phyloP scores from a whole-genome alignment of 768 basidiomycete genomes.

The Pulveroboletus ravenelii region DNA sequence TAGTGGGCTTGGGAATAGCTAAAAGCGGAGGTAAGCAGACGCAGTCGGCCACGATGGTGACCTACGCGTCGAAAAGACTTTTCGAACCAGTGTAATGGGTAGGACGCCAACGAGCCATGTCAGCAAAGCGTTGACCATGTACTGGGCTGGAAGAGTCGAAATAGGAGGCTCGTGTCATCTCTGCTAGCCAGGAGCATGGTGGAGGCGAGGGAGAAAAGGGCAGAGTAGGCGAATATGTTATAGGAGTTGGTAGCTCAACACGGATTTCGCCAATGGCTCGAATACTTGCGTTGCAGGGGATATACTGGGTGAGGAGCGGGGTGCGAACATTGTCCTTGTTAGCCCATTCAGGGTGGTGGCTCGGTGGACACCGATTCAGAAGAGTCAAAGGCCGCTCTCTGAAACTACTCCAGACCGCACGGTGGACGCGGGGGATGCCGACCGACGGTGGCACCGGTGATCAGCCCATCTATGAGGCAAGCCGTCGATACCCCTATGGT shows the following conservation, averaged over 20 bases:
- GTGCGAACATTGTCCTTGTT: too few relatives aligned
- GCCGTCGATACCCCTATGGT: too few relatives aligned
- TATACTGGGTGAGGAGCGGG: slow-evolving; percentile 50
- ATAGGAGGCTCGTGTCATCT: slow-evolving; percentile 21
- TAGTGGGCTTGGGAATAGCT: slow-evolving; percentile 46
- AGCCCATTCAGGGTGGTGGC: too few relatives aligned
- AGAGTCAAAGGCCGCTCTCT: too few relatives aligned
- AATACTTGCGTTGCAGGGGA: slow-evolving; percentile 56
- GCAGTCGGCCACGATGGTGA: not conserved
- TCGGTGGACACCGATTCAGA: slow-evolving; percentile 5
- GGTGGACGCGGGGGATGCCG: slow-evolving; percentile 11
- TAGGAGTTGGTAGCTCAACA: slow-evolving; percentile 57
- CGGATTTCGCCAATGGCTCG: slow-evolving; percentile 60
- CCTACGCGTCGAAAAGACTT: slow-evolving; percentile 54
- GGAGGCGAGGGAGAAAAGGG: slow-evolving; percentile 42
- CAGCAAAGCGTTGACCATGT: slow-evolving; percentile 39
- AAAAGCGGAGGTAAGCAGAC: slow-evolving; percentile 1
- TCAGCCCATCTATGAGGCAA: too few relatives aligned
- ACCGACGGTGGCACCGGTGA: too few relatives aligned
- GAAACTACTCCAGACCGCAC: too few relatives aligned
- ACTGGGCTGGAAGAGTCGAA: slow-evolving; percentile 39
- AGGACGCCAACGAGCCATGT: slow-evolving; percentile 52
- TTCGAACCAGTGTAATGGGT: slow-evolving; percentile 55
- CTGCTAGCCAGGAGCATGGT: slow-evolving; percentile 30
- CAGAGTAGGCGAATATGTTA: slow-evolving; percentile 50